phyloP scores from a whole-genome alignment of 768 basidiomycete genomes.

The Paxillus rubicundulus region DNA sequence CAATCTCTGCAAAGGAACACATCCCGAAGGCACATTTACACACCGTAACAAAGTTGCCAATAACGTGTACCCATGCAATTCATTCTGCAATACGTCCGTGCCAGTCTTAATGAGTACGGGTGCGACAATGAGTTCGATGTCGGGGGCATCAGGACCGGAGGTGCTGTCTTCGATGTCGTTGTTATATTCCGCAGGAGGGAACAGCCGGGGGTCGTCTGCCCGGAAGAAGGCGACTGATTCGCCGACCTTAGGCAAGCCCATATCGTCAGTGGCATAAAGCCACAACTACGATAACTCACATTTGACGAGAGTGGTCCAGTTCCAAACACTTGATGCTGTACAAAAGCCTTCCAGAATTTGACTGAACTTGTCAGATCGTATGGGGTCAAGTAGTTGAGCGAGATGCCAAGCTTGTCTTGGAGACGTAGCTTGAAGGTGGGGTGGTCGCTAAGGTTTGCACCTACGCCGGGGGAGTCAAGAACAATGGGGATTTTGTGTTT shows the following conservation, averaged over 20 bases:
- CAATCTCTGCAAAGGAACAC: neutral
- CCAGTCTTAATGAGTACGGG: slow-evolving; percentile 1
- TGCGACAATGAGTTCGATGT: slow-evolving; percentile 26
- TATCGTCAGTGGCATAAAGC: neutral
- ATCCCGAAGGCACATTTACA: neutral
- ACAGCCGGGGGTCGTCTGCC: slow-evolving; percentile 29
- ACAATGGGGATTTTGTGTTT: slow-evolving; percentile 53
- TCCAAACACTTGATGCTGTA: slow-evolving; percentile 43
- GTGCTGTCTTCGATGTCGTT: slow-evolving; percentile 27
- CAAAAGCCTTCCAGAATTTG: slow-evolving; percentile 32
- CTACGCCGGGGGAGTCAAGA: slow-evolving; percentile 70
- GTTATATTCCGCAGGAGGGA: slow-evolving; percentile 29
- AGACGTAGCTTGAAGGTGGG: slow-evolving; percentile 49
- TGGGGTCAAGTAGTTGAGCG: slow-evolving; percentile 39
- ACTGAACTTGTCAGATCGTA: slow-evolving; percentile 14
- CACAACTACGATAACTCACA: slow-evolving; percentile 31
- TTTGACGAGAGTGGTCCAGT: slow-evolving; percentile 55
- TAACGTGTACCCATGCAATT: slow-evolving; percentile 20
- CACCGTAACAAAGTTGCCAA: slow-evolving; percentile 23
- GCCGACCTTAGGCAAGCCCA: slow-evolving; percentile 14
- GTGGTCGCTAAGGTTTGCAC: slow-evolving; percentile 72
- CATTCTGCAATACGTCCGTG: neutral
- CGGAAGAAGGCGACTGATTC: slow-evolving; percentile 34
- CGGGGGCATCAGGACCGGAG: slow-evolving; percentile 30
- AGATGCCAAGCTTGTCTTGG: slow-evolving; percentile 47